Evolutionary conservation across 352 stramenopile species (phyloP).

Genomic region (Globisporangium emineosum): DNA sequence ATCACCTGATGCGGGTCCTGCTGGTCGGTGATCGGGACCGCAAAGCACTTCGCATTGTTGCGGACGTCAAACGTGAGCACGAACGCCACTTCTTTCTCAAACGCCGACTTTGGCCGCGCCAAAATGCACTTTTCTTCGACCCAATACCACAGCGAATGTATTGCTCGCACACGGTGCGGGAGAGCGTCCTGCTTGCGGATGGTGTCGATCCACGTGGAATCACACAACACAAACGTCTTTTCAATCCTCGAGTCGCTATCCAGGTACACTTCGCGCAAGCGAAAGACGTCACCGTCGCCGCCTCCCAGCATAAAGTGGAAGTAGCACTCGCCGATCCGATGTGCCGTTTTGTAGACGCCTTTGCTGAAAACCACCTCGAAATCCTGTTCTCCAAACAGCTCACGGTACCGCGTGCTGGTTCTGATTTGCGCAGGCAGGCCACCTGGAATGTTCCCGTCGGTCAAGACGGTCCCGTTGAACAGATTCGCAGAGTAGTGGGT

Average conservation of each 20-base stretch:
- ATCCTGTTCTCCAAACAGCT: slow-evolving; percentile 40
- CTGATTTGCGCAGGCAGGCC: slow-evolving; percentile 35
- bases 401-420: slow-evolving; percentile 22
- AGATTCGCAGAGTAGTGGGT: slow-evolving; percentile 43
- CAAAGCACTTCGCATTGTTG: slow-evolving; percentile 22
- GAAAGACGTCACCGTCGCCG: slow-evolving; percentile 8
- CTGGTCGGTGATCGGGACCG: slow-evolving; percentile 29
- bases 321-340: slow-evolving; percentile 20
- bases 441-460: slow-evolving; percentile 31
- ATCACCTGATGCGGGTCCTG: slow-evolving; percentile 18
- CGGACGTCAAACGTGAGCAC: not conserved
- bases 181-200: slow-evolving; percentile 8
- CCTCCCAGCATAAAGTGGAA: slow-evolving; percentile 35
- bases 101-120: slow-evolving; percentile 22
- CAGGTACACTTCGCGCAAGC: slow-evolving; percentile 28
- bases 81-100: not conserved
- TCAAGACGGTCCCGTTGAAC: slow-evolving; percentile 37
- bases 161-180: slow-evolving; percentile 22
- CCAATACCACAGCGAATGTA: slow-evolving; percentile 55
- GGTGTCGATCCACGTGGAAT: not conserved
- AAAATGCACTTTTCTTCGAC: slow-evolving; percentile 35
- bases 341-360: slow-evolving; percentile 29
- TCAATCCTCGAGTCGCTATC: not conserved
- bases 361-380: slow-evolving; percentile 41
- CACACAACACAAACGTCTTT: slow-evolving; percentile 31